Evolutionary conservation across 2,329 filamentous ascomycete genomes (phyloP), one percentile per base, ranked within the genome.

Genomic region (Lecanosticta acicola): DNA sequence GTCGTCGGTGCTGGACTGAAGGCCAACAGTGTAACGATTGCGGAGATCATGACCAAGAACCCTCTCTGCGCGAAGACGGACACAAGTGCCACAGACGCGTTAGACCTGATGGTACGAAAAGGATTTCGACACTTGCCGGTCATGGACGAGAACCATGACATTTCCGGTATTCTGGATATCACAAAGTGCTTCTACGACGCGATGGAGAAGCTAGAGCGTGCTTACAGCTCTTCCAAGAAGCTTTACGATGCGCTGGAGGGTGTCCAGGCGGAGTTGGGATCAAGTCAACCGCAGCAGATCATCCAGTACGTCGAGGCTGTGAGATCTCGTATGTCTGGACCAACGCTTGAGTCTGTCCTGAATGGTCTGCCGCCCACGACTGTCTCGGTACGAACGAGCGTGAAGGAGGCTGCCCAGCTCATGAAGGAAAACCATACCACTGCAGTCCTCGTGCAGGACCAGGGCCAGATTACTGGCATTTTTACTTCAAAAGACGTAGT

Each of bases 361-460:
- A 94, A 89, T 60, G 93, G 93, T 49, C 77, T 89, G 58, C 90
- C 93, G 7, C 93, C 93, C 3, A 91, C 87, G 2, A 97, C 93
- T 1, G 93, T 98, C 51, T 96, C 87, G 50, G 93, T 98, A 20
- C 79, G 93, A 53, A 98, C 93, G 3, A 94, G 91, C 4, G 93
- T 98, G 58, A 94, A 88, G 73, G 93, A 98, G 63, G 93, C 93
- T 45, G 93, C 93, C 13, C 80, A 85, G 56, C 71, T 95, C 67
- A 98, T 98, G 93, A 97, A 94, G 74, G 93, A 98, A 69, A 91
- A 98, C 71, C 93, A 94, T 69, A 98, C 93, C 14, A 98, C 93
- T 13, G 93, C 93, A 37, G 84, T 98, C 34, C 74, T 98, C 47
- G 93, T 98, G 13, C 90, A 96, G 70, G 93, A 98, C 66, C 88